Evolutionary conservation across 2,329 filamentous ascomycete genomes (phyloP), one percentile per base, ranked within the genome.

Genomic region (Colletotrichum coccodes): DNA sequence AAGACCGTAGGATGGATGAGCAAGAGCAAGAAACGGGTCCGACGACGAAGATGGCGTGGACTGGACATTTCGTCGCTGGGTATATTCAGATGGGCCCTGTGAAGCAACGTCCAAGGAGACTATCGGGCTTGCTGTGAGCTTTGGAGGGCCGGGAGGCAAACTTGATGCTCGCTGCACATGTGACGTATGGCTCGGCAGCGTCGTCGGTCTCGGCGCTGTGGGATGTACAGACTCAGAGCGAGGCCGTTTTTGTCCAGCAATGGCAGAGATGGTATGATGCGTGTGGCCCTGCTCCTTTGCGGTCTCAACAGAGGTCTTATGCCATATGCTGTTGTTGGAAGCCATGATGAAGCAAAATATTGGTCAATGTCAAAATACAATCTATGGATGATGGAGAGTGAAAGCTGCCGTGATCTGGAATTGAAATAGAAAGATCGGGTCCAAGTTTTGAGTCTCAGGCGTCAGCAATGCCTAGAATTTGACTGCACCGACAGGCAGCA

Each of bases 1-100:
- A 16, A 95, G 82, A 9, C 82, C 87, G 80, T 94, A 95, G 44
- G 80, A 81, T 1, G 86, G 82, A 76, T 94, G 88, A 5, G 85
- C 84, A 34, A 95, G 82, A 16, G 85, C 88, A 21, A 94, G 83
- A 64, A 86, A 81, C 9, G 87, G 84, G 72, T 91, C 87, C 32
- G 78, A 70, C 14, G 81, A 80, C 4, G 83, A 79, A 1, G 84
- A 84, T 2, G 89, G 89, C 6, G 89, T 91, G 11, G 87, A 83
- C 47, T 83, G 80, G 54, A 89, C 79, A 3, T 74, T 73, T 58
- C 79, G 82, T 58, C 89, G 82, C 74, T 91, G 90, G 0, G 88
- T 86, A 74, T 89, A 89, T 68, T 90, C 86, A 18, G 85, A 85
- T 3, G 78, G 72, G 2, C 73, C 74, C 9, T 73, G 50, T 42